Percentiles rank a stretch among this genome's conserved stretches.
Evolutionary conservation across 106 monocot genomes (phyloP).

Genomic region (Allium sativum): DNA sequence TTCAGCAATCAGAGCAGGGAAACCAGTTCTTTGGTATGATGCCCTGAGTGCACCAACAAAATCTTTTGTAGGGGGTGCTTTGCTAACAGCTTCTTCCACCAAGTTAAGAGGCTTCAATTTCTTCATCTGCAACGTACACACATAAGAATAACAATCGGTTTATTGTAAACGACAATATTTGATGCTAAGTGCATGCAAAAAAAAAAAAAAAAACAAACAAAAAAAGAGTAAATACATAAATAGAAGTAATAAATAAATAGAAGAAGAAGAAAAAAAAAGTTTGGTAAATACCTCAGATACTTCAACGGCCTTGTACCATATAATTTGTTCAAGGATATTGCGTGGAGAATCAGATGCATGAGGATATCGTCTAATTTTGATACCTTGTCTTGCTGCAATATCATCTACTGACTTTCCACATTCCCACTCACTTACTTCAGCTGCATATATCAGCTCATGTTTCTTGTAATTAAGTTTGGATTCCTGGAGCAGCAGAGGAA

Average conservation of each 20-base stretch:
- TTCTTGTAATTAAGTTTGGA: not conserved
- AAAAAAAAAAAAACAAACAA: not conserved
- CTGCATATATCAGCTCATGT: slow-evolving; percentile 35
- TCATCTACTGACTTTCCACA: slow-evolving; percentile 49
- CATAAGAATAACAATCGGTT: no score
- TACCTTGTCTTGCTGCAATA: slow-evolving; percentile 71
- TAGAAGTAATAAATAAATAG: not conserved
- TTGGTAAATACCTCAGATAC: slow-evolving; percentile 35
- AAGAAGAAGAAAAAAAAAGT: not conserved
- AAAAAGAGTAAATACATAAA: not conserved
- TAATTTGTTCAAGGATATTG: slow-evolving; percentile 67
- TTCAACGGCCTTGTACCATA: slow-evolving; percentile 71
- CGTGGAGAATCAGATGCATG: slow-evolving; percentile 30
- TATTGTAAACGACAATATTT: no score
- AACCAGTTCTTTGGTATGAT: slow-evolving; percentile 42
- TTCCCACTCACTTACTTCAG: slow-evolving; percentile 65
- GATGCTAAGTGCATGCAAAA: no score
- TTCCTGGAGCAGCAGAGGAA: slow-evolving; percentile 3
- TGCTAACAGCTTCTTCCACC: slow-evolving; percentile 26
- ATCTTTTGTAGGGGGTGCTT: slow-evolving; percentile 62
- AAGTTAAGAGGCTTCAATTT: slow-evolving; percentile 24
- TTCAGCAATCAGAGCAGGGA: slow-evolving; percentile 85
- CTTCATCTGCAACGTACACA: slow-evolving; percentile 37
- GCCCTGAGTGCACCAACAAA: slow-evolving; percentile 56
- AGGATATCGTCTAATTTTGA: slow-evolving; percentile 41